Base-by-base conservation (phyloP, 1,139 yeast species). In the Torulaspora pretoriensis region DNA sequence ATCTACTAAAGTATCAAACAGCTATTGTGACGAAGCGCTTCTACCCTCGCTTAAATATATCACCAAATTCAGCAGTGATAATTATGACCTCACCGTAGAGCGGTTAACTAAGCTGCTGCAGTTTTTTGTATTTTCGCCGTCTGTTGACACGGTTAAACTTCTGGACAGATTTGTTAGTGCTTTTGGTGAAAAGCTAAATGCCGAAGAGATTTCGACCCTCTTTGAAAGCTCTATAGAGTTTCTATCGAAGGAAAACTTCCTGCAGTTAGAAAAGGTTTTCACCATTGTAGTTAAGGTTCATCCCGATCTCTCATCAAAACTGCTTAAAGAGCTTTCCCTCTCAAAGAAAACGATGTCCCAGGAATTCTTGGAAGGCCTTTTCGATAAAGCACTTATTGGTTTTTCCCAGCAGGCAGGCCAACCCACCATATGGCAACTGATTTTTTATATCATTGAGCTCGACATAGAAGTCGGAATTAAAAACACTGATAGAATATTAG, bases 391-490 rank as follows among this genome's bases (percentile, higher is more conserved):
- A 36, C 8, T 52, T 42, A 8, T 54, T 13, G 32, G 41, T 1
- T 4, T 42, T 6, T 16, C 24, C n/a, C 14, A 39, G 24, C 53
- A 71, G 46, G 14, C n/a, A 2, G 34, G 40, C 10, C 39, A 41
- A 29, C 30, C 37, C 3, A 31, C 45, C 6, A 50, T 52, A 27
- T 79, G 81, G 82, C 58, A 54, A 1, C 62, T 80, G 52, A 60
- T 79, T 4, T 65, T 62, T 2, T 65, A 72, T 37, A 63, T 79
- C 8, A 58, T 80, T 31, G 68, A 68, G 13, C 62, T 80, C 36
- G 81, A 80, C 57, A 68, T 75, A 12, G 80, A 76, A 43, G 59
- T 79, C 43, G 78, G 80, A 19, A 67, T 75, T 23, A 48, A 62
- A 25, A 50, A 64, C 42, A 50, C 56, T 19, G 66, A 67, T 10